phyloP scores from a whole-genome alignment of 2,329 filamentous ascomycete species.

The Penicillium sp. region DNA sequence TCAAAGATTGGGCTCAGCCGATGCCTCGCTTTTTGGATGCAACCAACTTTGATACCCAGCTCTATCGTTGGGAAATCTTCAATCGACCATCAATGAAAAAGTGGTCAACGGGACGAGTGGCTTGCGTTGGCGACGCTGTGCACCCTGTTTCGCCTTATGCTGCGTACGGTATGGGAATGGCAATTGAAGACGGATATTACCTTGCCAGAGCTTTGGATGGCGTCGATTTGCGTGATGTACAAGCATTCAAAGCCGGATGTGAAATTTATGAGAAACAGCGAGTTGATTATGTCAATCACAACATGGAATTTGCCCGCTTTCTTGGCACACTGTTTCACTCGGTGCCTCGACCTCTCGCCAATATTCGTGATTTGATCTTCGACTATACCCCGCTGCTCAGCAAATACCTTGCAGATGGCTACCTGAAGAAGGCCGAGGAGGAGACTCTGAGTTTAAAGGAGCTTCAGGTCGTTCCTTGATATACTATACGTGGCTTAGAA shows the following conservation, averaged over 20 bases:
- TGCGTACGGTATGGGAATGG: constrained; percentile 20
- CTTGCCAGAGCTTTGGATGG: constrained; percentile 15
- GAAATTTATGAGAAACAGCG: constrained; percentile 15
- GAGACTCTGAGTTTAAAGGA: constrained; percentile 14
- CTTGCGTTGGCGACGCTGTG: constrained; percentile 16
- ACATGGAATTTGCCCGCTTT: constrained; percentile 16
- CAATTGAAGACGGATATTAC: constrained; percentile 17
- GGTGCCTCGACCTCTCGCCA: constrained; percentile 12
- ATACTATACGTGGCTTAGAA: too few relatives aligned
- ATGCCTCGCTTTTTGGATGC: constrained; percentile 15
- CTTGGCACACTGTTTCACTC: constrained; percentile 16
- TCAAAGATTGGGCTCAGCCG: constrained; percentile 14
- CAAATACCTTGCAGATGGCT: constrained; percentile 6
- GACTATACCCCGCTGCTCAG: constrained; percentile 14
- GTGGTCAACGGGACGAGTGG: constrained; percentile 13
- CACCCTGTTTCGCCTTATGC: constrained; percentile 20
- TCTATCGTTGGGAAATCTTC: constrained; percentile 18
- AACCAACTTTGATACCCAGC: constrained; percentile 15
- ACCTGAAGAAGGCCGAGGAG: constrained; percentile 16
- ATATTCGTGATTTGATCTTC: constrained; percentile 14
- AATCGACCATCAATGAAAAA: constrained; percentile 17
- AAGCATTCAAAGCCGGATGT: constrained; percentile 10
- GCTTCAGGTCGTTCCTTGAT: too few relatives aligned
- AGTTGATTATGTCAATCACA: constrained; percentile 18
- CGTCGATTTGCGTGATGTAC: constrained; percentile 10